These are phyloP conservation scores for Nemophila menziesii DNA, from an alignment of 257 asterid species.

Conservation along the genomic window DNA sequence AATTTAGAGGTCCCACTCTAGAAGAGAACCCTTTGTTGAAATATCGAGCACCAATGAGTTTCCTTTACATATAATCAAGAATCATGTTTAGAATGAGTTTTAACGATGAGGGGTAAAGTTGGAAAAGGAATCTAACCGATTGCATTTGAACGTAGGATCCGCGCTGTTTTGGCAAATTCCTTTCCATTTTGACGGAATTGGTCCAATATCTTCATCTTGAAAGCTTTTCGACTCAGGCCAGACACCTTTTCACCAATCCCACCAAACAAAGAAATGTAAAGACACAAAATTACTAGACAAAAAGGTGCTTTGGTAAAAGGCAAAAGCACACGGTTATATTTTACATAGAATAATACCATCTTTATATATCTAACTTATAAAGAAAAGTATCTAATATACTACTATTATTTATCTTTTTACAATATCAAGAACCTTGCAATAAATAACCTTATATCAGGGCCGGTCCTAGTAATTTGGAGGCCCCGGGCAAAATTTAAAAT, in stretches of 20 bases:
- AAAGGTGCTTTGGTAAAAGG: background rate
- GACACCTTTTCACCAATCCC: slow-evolving; percentile 47
- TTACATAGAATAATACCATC: too few relatives aligned
- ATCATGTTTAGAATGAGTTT: background rate
- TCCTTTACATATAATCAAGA: slow-evolving; percentile 32
- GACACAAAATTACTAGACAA: background rate
- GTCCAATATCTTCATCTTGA: slow-evolving; percentile 52
- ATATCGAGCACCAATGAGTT: slow-evolving; percentile 88
- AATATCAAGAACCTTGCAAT: too few relatives aligned
- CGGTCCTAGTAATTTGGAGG: too few relatives aligned
- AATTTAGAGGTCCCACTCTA: slow-evolving; percentile 47
- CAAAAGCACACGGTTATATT: background rate
- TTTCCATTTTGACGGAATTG: slow-evolving; percentile 75
- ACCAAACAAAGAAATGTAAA: slow-evolving; percentile 7
- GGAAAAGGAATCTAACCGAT: slow-evolving; percentile 33
- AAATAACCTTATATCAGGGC: too few relatives aligned
- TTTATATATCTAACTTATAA: too few relatives aligned
- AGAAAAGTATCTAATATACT: too few relatives aligned
- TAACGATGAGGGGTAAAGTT: too few relatives aligned
- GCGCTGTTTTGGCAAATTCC: slow-evolving; percentile 60
- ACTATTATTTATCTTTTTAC: too few relatives aligned
- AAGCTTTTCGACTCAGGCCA: slow-evolving; percentile 94
- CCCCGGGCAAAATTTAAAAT: too few relatives aligned
- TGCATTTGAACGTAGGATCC: slow-evolving; percentile 66
- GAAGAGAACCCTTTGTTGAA: slow-evolving; percentile 66